Evolutionary conservation across 140 eudicot species (phyloP).

Genomic region (Flaveria floridana): DNA sequence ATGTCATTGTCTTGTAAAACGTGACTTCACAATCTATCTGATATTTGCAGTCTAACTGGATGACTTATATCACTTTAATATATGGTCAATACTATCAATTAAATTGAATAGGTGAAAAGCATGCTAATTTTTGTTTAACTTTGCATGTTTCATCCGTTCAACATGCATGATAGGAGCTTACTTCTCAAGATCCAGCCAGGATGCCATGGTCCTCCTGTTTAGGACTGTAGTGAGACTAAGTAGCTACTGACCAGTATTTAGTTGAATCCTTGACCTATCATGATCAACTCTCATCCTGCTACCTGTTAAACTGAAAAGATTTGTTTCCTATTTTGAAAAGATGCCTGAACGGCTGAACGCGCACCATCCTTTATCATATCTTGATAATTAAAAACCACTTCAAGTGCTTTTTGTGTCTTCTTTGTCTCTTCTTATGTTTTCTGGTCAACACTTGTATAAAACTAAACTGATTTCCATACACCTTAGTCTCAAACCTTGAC

Average conservation of each 20-base stretch:
- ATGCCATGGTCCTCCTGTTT: background rate
- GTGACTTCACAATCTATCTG: background rate
- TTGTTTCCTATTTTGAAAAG: background rate
- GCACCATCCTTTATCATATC: background rate
- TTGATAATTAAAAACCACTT: background rate
- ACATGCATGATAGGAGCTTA: background rate
- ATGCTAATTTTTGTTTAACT: background rate
- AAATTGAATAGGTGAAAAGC: background rate
- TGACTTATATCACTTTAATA: background rate
- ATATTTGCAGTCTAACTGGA: background rate
- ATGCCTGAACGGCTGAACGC: constrained; percentile 3
- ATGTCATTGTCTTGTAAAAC: background rate
- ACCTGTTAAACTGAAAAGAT: background rate
- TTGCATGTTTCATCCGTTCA: background rate
- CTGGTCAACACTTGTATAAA: background rate
- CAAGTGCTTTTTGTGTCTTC: background rate
- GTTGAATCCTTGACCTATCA: background rate
- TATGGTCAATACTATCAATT: background rate
- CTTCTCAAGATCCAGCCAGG: background rate
- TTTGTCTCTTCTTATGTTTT: constrained; percentile 1
- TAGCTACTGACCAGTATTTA: background rate
- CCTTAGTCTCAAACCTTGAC: background rate
- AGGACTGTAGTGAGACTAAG: background rate
- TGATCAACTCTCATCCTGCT: background rate
- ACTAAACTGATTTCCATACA: background rate